These are phyloP conservation scores for Isatis lusitanica DNA, from an alignment of 441 rosid genomes.

Conservation along the genomic window DNA sequence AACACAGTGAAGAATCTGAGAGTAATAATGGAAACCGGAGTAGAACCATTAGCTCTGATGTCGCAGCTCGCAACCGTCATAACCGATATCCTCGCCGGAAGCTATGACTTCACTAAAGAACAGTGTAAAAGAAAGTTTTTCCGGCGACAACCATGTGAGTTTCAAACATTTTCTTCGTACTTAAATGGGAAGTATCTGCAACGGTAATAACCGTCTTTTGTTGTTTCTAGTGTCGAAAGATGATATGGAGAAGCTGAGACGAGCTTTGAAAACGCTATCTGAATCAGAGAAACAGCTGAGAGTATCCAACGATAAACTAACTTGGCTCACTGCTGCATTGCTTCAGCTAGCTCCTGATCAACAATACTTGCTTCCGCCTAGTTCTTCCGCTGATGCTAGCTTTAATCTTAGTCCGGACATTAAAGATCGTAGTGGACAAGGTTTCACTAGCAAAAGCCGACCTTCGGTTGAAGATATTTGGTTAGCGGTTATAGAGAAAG, in stretches of 20 bases:
- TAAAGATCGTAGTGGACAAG: slow-evolving; percentile 10
- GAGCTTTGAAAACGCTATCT: slow-evolving; percentile 82
- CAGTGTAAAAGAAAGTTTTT: slow-evolving; percentile 73
- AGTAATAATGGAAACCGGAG: slow-evolving; percentile 83
- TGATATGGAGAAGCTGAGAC: slow-evolving; percentile 91
- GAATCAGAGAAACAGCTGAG: slow-evolving; percentile 92
- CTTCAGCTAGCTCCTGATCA: slow-evolving; percentile 96
- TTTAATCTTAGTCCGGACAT: neutral
- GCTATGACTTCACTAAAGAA: slow-evolving; percentile 76
- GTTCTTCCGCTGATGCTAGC: slow-evolving; percentile 67
- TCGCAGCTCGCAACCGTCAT: slow-evolving; percentile 93
- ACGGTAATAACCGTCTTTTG: neutral
- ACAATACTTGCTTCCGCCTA: slow-evolving; percentile 55
- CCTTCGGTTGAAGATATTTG: slow-evolving; percentile 69
- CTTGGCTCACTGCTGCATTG: slow-evolving; percentile 92
- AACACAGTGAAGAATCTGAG: slow-evolving; percentile 83
- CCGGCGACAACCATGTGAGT: slow-evolving; percentile 75
- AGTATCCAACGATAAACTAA: slow-evolving; percentile 81
- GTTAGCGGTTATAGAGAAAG: slow-evolving; percentile 67
- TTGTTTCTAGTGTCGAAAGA: slow-evolving; percentile 69
- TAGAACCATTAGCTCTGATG: slow-evolving; percentile 91
- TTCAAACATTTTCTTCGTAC: neutral
- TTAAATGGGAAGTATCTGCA: neutral
- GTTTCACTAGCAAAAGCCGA: slow-evolving; percentile 40
- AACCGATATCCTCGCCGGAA: slow-evolving; percentile 88